Evolutionary conservation across 345 rosid species (phyloP).

Genomic region (Eucalyptus pauciflora): DNA sequence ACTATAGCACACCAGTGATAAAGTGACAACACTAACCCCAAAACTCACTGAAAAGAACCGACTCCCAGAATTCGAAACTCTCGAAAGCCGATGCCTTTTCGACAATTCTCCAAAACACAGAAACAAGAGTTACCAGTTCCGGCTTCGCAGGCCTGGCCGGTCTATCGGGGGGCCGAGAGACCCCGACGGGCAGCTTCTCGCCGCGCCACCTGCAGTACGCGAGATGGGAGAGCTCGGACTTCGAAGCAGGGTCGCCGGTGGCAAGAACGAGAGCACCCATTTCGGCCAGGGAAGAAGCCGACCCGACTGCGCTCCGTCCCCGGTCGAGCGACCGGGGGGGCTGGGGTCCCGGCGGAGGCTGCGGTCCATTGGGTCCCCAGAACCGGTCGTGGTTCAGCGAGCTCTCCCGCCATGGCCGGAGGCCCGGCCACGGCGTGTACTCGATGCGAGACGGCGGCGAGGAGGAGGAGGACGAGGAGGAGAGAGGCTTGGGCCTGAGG

Average conservation of each 20-base stretch:
- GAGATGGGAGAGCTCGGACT: constrained; percentile 63
- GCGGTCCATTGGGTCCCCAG: constrained; percentile 80
- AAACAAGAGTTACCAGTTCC: constrained; percentile 23
- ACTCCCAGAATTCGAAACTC: neutral
- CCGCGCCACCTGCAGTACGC: constrained; percentile 68
- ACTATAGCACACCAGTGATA: neutral
- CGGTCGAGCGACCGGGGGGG: neutral
- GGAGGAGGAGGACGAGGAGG: neutral
- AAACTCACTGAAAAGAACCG: neutral
- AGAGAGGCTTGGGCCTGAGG: neutral
- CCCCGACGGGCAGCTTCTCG: constrained; percentile 51
- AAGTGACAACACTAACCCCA: neutral
- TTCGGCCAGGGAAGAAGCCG: constrained; percentile 76
- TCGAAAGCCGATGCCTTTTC: neutral
- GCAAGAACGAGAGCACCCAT: constrained; percentile 81
- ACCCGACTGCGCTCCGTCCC: neutral
- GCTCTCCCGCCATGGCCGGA: constrained; percentile 50
- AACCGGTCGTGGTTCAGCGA: constrained; percentile 50
- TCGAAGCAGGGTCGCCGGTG: constrained; percentile 50
- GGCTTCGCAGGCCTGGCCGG: constrained; percentile 79
- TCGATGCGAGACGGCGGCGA: constrained; percentile 9
- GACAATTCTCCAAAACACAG: neutral
- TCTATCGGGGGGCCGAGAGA: constrained; percentile 41
- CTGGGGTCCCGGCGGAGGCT: constrained; percentile 3
- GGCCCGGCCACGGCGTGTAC: constrained; percentile 57